These are phyloP conservation scores for Globisporangium echinulatum DNA, from an alignment of 352 stramenopile genomes.

Conservation along the genomic window DNA sequence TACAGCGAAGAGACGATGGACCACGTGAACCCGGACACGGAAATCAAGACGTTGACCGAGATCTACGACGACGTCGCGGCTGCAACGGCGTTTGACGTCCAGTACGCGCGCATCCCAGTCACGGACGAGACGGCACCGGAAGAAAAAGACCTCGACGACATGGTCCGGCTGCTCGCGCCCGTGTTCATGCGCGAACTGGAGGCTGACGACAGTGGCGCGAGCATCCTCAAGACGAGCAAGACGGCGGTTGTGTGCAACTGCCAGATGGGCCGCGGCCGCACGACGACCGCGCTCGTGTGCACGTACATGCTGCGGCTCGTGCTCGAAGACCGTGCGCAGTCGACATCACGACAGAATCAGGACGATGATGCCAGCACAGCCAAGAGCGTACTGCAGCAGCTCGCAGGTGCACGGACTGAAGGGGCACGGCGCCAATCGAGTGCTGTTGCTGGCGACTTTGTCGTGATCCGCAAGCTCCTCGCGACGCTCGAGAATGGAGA, in stretches of 20 bases:
- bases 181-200: constrained; percentile 58
- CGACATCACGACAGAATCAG: background rate
- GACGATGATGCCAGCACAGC: background rate
- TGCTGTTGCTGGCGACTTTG: constrained; percentile 50
- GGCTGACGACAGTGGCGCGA: constrained; percentile 7
- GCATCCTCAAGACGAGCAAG: constrained; percentile 20
- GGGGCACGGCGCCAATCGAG: constrained; percentile 43
- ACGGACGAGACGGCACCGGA: constrained; percentile 88
- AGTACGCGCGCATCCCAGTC: constrained; percentile 81
- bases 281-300: constrained; percentile 85
- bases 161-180: constrained; percentile 68
- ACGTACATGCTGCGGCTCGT: constrained; percentile 82
- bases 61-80: constrained; percentile 57
- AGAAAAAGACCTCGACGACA: constrained; percentile 86
- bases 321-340: constrained; percentile 29
- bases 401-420: constrained; percentile 5
- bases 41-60: constrained; percentile 74
- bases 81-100: constrained; percentile 49
- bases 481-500: constrained; percentile 65
- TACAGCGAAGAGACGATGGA: constrained; percentile 82
- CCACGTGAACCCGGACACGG: constrained; percentile 55
- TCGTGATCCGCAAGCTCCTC: constrained; percentile 69
- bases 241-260: constrained; percentile 87
- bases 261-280: constrained; percentile 86
- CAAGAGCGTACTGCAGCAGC: constrained; percentile 18